These are phyloP conservation scores for Cryptosporidium andersoni DNA, from an alignment of 169 alveolate genomes.

Conservation along the genomic window DNA sequence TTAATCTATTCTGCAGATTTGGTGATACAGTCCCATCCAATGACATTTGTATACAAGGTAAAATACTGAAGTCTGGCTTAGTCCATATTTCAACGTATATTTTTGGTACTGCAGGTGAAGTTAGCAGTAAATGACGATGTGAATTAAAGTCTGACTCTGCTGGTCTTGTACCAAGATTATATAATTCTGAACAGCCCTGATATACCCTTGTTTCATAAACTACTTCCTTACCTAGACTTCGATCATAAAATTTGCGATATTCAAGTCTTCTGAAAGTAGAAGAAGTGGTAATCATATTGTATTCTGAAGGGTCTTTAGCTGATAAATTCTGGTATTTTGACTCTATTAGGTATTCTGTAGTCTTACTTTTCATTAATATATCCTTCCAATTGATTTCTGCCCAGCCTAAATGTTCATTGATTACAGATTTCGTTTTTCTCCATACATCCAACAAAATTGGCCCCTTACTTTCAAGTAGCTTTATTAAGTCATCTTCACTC, in stretches of 20 bases:
- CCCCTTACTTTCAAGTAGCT: constrained; percentile 53
- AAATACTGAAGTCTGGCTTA: constrained; percentile 36
- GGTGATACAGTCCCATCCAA: constrained; percentile 14
- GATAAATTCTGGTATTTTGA: not conserved
- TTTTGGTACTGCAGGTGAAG: not conserved
- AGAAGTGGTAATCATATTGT: not conserved
- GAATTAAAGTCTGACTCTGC: not conserved
- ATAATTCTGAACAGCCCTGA: constrained; percentile 24
- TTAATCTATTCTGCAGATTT: constrained; percentile 26
- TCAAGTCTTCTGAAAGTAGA: constrained; percentile 23
- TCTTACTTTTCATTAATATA: constrained; percentile 18
- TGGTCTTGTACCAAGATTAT: constrained; percentile 55
- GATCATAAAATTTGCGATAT: constrained; percentile 58
- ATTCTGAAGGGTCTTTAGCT: not conserved
- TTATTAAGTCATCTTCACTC: constrained; percentile 14
- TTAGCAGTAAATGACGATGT: not conserved
- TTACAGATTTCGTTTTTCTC: constrained; percentile 46
- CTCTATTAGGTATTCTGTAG: constrained; percentile 24
- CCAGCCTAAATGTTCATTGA: constrained; percentile 64
- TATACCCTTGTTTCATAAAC: constrained; percentile 64
- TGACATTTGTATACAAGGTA: constrained; percentile 2
- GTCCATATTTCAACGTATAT: constrained; percentile 64
- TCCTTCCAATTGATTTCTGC: constrained; percentile 66
- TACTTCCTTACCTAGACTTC: constrained; percentile 51
- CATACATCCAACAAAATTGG: constrained; percentile 55